Base-by-base conservation (phyloP, 495 filamentous ascomycete species). In the Trichocladium uniseriatum region DNA sequence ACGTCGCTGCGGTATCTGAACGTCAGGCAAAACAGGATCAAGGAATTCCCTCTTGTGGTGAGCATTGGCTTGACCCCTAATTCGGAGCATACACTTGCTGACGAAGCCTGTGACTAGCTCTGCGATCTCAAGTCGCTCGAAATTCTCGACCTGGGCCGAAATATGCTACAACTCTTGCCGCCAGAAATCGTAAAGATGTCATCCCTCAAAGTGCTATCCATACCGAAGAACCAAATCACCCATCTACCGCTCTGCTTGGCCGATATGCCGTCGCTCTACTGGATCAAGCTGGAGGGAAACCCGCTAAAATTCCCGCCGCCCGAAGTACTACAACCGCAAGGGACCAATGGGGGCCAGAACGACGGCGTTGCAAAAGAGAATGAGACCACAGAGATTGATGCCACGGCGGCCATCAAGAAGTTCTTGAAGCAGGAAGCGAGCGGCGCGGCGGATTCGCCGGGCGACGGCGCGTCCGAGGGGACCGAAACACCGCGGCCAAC, bases 1-100 rank as follows among this genome's bases (percentile, higher is more conserved):
- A 84, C 78, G 28, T 84, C 86, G 47, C 75, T 98, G 39, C 87
- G 87, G 35, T 98, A 98, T 61, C 80, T 98, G n/a, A 98, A 98
- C 58, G 82, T 95, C 43, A 75, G 91, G 53, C 82, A 82, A 39
- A 98, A 98, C 61, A 74, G 79, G 47, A 86, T 96, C 47, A 81
- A 79, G 53, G 87, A 95, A 61, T 92, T 98, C 61, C 91, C 91
- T 6, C 73, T 81, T 55, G 81, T 82, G 60, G 89, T 95, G 75
- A 67, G 84, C 18, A 35, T 19, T 39, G 11, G 20, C 9, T 38
- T 21, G 5, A 36, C 54, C 38, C 50, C 31, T 20, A 27, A 27
- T 27, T 8, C 24, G 8, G 24, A 3, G 24, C 24, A 27, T 3
- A 27, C 24, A 47, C 37, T 45, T 45, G 50, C 55, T 55, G 43